phyloP scores from a whole-genome alignment of 2,329 filamentous ascomycete species.

The Tolypocladium album region DNA sequence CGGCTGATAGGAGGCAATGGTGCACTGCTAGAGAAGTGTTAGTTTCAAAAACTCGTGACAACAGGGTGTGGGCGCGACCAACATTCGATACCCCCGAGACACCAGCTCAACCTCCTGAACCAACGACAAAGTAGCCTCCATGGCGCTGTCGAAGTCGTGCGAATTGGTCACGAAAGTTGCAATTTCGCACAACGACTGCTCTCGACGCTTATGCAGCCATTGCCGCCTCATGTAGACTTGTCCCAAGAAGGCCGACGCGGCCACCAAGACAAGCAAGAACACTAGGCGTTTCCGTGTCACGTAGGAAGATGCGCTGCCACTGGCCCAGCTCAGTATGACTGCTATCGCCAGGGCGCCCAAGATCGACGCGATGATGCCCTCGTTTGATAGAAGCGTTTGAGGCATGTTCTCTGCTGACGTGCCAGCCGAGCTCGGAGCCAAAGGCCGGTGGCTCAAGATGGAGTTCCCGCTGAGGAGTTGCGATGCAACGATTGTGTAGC shows the following conservation, averaged over 20 bases:
- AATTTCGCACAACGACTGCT: conserved; percentile 61
- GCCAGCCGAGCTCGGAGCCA: conserved; percentile 8
- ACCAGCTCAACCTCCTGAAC: conserved; percentile 95
- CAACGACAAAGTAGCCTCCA: conserved; percentile 64
- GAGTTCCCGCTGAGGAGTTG: conserved; percentile 70
- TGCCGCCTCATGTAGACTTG: conserved; percentile 68
- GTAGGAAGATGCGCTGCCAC: conserved; percentile 36
- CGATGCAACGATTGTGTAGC: conserved; percentile 86
- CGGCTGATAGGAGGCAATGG: conserved; percentile 88
- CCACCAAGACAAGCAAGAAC: conserved; percentile 36
- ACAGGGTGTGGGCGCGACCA: conserved; percentile 21
- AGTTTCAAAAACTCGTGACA: neutral
- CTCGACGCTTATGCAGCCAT: conserved; percentile 69
- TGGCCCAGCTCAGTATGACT: conserved; percentile 63
- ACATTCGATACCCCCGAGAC: conserved; percentile 81
- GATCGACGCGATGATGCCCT: conserved; percentile 37
- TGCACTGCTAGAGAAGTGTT: conserved; percentile 50
- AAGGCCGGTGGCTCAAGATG: conserved; percentile 26
- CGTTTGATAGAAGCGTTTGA: conserved; percentile 26
- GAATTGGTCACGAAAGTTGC: conserved; percentile 60
- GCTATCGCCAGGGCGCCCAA: conserved; percentile 51
- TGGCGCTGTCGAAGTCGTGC: conserved; percentile 71
- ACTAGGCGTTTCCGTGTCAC: conserved; percentile 46
- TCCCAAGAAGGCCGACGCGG: conserved; percentile 42
- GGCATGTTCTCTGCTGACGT: conserved; percentile 5